Conservation (phyloP, 2,329 filamentous ascomycete species). For the Botrytis hyacinthi region DNA sequence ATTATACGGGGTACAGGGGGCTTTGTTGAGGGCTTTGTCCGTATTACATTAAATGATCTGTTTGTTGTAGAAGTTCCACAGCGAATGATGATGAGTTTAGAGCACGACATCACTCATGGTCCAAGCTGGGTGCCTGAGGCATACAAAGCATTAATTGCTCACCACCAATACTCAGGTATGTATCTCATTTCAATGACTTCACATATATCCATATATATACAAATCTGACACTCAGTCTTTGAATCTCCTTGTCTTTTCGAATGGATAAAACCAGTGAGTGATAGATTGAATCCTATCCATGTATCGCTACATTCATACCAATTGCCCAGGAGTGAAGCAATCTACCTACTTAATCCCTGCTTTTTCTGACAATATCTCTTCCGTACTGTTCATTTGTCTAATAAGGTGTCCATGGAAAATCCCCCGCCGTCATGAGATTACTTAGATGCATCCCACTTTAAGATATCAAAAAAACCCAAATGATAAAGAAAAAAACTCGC, state of each 20-base stretch:
- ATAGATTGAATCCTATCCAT: not conserved
- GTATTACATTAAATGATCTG: conserved; percentile 2
- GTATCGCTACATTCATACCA: not conserved
- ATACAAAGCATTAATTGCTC: not conserved
- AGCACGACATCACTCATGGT: conserved; percentile 11
- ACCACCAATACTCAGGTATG: not conserved
- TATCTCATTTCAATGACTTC: not conserved
- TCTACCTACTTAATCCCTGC: not conserved
- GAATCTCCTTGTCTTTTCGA: not conserved
- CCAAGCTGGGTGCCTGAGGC: not conserved
- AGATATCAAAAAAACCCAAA: not conserved
- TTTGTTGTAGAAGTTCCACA: not conserved
- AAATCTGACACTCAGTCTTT: not conserved
- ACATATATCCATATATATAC: not conserved
- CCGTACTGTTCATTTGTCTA: not conserved
- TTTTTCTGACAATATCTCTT: not conserved
- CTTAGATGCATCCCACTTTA: not conserved
- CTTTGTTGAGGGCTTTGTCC: not conserved
- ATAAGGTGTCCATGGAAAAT: not conserved
- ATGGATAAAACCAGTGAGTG: not conserved
- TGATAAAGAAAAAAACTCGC: not conserved
- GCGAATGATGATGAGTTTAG: conserved; percentile 10
- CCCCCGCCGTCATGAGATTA: conserved; percentile 1
- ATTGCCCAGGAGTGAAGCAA: not conserved
- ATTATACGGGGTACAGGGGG: conserved; percentile 9